Evolutionary conservation across 1,139 yeast species (phyloP).

Genomic region (Protomyces pachydermus): DNA sequence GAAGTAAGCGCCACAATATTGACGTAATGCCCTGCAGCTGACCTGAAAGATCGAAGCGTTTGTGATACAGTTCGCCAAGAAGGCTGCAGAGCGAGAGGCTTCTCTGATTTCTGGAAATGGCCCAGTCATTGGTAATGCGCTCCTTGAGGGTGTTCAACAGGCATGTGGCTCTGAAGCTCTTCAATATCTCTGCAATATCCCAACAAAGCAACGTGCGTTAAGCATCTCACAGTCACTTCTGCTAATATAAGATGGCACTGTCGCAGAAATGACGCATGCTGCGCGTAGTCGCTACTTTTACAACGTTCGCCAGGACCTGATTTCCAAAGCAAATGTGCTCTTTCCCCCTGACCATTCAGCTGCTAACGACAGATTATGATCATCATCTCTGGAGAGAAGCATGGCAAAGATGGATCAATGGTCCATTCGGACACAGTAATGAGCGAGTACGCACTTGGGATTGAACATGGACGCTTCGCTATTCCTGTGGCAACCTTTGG

Average conservation of each 20-base stretch:
- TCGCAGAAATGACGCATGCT: constrained; percentile 21
- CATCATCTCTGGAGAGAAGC: constrained; percentile 17
- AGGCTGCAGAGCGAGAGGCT: constrained; percentile 6
- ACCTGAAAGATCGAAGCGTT: constrained; percentile 6
- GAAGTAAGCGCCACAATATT: not conserved
- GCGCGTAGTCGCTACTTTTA: constrained; percentile 13
- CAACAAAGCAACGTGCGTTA: constrained; percentile 9
- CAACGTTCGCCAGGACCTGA: constrained; percentile 15
- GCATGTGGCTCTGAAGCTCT: constrained; percentile 6
- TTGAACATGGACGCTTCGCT: constrained; percentile 8
- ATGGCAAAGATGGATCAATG: constrained; percentile 3
- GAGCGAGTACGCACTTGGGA: constrained; percentile 4
- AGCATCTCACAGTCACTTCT: not conserved
- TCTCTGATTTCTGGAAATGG: constrained; percentile 21
- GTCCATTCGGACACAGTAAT: constrained; percentile 16
- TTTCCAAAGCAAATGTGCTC: constrained; percentile 9
- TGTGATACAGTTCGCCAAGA: not conserved
- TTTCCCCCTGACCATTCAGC: not conserved
- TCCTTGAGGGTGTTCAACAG: constrained; percentile 11
- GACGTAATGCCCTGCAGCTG: not conserved
- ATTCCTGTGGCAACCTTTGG: constrained; percentile 19
- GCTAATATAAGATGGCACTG: constrained; percentile 3
- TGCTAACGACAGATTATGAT: not conserved
- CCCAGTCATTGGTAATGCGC: constrained; percentile 21
- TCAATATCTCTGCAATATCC: constrained; percentile 12